These are phyloP conservation scores for Trichoderma endophyticum DNA, from an alignment of 2,329 filamentous ascomycete species.

Conservation along the genomic window DNA sequence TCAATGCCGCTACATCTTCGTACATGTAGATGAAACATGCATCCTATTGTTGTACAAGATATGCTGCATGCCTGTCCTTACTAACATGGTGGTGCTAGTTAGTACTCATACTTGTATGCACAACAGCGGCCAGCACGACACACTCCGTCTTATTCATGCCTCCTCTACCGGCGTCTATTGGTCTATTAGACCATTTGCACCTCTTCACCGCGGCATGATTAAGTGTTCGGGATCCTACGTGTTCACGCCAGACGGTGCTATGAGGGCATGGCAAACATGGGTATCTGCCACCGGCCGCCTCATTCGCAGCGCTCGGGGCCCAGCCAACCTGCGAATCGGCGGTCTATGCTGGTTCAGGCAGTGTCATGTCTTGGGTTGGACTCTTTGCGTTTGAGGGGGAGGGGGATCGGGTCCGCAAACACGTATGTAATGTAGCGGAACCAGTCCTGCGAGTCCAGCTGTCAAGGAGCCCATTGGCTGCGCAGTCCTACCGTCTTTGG, in stretches of 20 bases:
- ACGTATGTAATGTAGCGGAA: slow-evolving; percentile 4
- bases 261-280: not conserved
- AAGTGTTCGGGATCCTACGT: slow-evolving; percentile 9
- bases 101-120: not conserved
- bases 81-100: not conserved
- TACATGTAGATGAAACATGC: slow-evolving; percentile 5
- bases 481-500: not conserved
- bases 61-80: not conserved
- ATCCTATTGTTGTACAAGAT: slow-evolving; percentile 17
- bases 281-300: not conserved
- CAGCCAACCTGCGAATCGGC: slow-evolving; percentile 1
- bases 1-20: not conserved
- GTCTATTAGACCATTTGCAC: not conserved
- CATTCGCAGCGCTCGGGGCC: slow-evolving; percentile 1
- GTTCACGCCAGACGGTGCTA: slow-evolving; percentile 11
- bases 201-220: not conserved
- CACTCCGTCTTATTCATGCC: not conserved
- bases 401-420: slow-evolving; percentile 4
- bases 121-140: not conserved
- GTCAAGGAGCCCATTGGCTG: slow-evolving; percentile 13
- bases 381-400: not conserved
- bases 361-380: not conserved
- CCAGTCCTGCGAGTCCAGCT: slow-evolving; percentile 15
- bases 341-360: not conserved
- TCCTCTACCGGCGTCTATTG: not conserved